Evolutionary conservation across 805 yeast species (phyloP).

Genomic region (Starmerella stigmatis): DNA sequence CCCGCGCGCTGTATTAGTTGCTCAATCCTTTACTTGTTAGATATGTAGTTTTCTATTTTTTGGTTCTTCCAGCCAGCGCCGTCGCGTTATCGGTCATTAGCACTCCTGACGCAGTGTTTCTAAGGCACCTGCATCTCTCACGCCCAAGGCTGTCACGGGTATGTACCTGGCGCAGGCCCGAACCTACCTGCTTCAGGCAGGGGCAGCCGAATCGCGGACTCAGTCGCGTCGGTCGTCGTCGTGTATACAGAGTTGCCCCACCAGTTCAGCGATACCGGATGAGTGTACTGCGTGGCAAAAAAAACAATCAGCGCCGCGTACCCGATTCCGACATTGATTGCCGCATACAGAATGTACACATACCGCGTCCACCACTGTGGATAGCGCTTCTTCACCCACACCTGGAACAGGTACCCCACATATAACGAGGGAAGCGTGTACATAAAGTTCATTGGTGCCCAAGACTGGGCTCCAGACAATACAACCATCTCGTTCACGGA

Average conservation of each 20-base stretch:
- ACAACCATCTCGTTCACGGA: conserved; percentile 16
- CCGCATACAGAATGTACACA: conserved; percentile 40
- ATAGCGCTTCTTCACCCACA: conserved; percentile 35
- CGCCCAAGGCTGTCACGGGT: conserved; percentile 3
- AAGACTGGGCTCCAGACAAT: conserved; percentile 18
- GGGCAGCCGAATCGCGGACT: neutral
- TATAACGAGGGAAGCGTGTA: conserved; percentile 34
- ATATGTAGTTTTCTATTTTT: no score
- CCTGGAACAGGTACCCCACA: conserved; percentile 37
- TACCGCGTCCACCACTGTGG: conserved; percentile 45
- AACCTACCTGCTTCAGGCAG: conserved; percentile 8
- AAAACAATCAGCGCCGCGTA: conserved; percentile 39
- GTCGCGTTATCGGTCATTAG: no score
- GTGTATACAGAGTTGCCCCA: conserved; percentile 38
- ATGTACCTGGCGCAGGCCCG: conserved; percentile 13
- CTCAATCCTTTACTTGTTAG: no score
- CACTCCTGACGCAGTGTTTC: no score
- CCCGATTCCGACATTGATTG: conserved; percentile 41
- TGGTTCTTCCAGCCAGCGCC: no score
- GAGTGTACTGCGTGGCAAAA: conserved; percentile 32
- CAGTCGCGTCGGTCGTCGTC: conserved; percentile 1
- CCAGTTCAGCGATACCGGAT: conserved; percentile 33
- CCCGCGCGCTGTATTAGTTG: no score
- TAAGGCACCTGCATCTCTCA: no score
- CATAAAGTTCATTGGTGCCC: conserved; percentile 40